Conservation (phyloP, 352 stramenopile species). For the Phytophthora fragariaefolia region DNA sequence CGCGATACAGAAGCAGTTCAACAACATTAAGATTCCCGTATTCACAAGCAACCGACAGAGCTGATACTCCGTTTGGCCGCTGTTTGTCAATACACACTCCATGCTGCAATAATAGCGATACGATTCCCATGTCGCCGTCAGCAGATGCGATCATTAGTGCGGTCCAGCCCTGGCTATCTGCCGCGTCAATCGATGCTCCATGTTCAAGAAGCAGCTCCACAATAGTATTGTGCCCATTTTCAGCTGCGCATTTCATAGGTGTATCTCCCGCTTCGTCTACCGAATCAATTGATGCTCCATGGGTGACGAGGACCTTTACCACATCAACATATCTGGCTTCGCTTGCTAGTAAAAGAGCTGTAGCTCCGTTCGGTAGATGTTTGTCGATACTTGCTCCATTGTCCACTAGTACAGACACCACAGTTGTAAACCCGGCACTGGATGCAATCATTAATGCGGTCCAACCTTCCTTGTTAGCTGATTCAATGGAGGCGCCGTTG, state of each 20-base stretch:
- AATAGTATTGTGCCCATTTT: not conserved
- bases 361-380: not conserved
- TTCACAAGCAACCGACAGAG: conserved; percentile 10
- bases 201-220: not conserved
- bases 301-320: not conserved
- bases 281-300: not conserved
- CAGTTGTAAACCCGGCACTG: not conserved
- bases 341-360: not conserved
- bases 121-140: not conserved
- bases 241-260: not conserved
- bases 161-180: not conserved
- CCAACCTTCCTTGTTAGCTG: conserved; percentile 1
- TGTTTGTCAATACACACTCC: conserved; percentile 14
- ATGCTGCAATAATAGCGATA: not conserved
- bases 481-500: not conserved
- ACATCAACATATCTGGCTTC: not conserved
- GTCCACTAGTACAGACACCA: not conserved
- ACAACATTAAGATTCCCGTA: not conserved
- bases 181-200: not conserved
- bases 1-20: conserved; percentile 10
- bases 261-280: not conserved
- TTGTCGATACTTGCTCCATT: conserved; percentile 3
- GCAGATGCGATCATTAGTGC: not conserved
- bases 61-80: not conserved
- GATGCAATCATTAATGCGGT: conserved; percentile 8